Evolutionary conservation across 2,329 filamentous ascomycete genomes (phyloP).

Genomic region (Epichloe sibirici): DNA sequence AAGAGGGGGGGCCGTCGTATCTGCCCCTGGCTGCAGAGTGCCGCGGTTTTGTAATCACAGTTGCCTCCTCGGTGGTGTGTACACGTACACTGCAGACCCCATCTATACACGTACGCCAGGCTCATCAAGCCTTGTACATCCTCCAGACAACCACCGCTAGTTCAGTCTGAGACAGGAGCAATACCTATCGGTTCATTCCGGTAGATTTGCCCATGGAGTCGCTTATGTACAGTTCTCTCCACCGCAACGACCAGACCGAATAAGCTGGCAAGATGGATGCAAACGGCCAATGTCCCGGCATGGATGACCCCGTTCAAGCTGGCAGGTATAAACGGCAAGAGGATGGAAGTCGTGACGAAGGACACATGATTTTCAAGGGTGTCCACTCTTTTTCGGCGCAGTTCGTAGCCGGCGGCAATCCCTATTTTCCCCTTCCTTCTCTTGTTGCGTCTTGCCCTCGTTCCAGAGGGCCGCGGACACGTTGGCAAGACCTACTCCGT

Average conservation of each 20-base stretch:
- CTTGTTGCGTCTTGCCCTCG: background rate
- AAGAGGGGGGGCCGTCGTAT: no score
- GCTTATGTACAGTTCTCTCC: background rate
- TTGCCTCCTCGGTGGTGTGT: no score
- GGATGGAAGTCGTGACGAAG: background rate
- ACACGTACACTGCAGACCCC: no score
- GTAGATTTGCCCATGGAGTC: no score
- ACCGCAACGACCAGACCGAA: background rate
- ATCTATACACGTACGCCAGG: no score
- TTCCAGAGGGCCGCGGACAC: constrained; percentile 17
- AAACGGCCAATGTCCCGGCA: background rate
- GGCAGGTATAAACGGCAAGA: background rate
- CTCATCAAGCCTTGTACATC: no score
- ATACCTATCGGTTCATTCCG: no score
- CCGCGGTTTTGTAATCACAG: no score
- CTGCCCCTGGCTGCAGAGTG: no score
- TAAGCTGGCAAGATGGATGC: background rate
- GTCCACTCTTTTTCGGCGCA: background rate
- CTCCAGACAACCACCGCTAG: no score
- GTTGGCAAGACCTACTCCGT: constrained; percentile 10
- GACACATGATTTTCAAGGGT: background rate
- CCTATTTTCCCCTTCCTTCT: background rate
- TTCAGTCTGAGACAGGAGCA: no score
- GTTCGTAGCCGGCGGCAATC: background rate
- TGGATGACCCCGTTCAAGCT: background rate